These are phyloP conservation scores for Scedosporium dehoogii DNA, from an alignment of 2,329 filamentous ascomycete species.

Conservation along the genomic window DNA sequence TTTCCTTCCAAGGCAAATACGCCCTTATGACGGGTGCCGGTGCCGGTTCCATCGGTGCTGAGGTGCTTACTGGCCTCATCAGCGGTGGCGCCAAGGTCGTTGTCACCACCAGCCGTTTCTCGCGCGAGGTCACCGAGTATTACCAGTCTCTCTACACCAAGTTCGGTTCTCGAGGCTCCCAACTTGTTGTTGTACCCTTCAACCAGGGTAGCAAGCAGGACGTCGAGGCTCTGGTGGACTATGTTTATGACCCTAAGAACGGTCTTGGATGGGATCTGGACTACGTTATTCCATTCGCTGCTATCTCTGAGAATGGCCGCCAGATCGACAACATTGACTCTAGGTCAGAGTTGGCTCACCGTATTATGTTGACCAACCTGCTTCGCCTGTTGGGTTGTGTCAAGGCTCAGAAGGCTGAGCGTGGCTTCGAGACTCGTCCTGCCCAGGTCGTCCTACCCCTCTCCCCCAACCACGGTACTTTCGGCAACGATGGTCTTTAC, in stretches of 20 bases:
- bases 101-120: slow-evolving; percentile 94
- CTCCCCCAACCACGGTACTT: slow-evolving; percentile 96
- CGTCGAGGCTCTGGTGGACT: slow-evolving; percentile 84
- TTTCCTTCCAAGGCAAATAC: slow-evolving; percentile 91
- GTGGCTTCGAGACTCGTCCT: slow-evolving; percentile 87
- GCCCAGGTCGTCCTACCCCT: slow-evolving; percentile 93
- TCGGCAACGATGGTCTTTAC: slow-evolving; percentile 95
- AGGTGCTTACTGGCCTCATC: slow-evolving; percentile 90
- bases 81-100: slow-evolving; percentile 94
- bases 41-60: slow-evolving; percentile 93
- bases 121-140: slow-evolving; percentile 95
- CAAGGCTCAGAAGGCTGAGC: slow-evolving; percentile 80
- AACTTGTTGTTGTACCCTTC: slow-evolving; percentile 96
- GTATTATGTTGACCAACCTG: slow-evolving; percentile 98
- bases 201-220: slow-evolving; percentile 99
- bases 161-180: slow-evolving; percentile 85
- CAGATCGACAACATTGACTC: slow-evolving; percentile 96
- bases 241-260: slow-evolving; percentile 94
- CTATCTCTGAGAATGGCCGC: slow-evolving; percentile 94
- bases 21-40: slow-evolving; percentile 97
- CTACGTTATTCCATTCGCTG: slow-evolving; percentile 90
- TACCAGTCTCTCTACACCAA: slow-evolving; percentile 98
- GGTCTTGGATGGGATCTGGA: slow-evolving; percentile 98
- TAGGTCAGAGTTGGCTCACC: slow-evolving; percentile 93
- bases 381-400: slow-evolving; percentile 82